Evolutionary conservation across 2,329 filamentous ascomycete species (phyloP).

Genomic region (Diaporthe velutina): DNA sequence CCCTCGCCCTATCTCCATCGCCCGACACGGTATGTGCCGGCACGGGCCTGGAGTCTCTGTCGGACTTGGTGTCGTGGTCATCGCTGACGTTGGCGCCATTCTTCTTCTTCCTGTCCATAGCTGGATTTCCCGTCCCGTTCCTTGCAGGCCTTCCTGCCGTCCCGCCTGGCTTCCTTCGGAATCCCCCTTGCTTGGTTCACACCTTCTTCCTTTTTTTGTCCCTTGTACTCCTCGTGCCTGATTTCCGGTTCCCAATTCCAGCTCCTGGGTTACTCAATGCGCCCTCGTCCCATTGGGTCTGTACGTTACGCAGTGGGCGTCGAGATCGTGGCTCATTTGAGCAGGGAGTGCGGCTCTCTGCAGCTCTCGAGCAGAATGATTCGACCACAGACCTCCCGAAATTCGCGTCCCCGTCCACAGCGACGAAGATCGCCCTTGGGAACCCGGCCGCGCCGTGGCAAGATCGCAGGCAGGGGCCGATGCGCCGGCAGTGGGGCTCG

Average conservation of each 20-base stretch:
- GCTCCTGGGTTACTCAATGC: slow-evolving; percentile 51
- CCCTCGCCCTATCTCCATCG: slow-evolving; percentile 31
- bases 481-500: slow-evolving; percentile 26
- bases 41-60: slow-evolving; percentile 52
- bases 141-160: slow-evolving; percentile 36
- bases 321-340: slow-evolving; percentile 57
- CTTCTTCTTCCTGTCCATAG: slow-evolving; percentile 49
- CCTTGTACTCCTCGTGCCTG: slow-evolving; percentile 44
- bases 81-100: slow-evolving; percentile 52
- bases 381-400: slow-evolving; percentile 47
- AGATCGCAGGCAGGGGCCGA: slow-evolving; percentile 10
- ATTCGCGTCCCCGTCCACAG: slow-evolving; percentile 26
- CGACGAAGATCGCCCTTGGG: slow-evolving; percentile 26
- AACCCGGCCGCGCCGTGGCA: slow-evolving; percentile 5
- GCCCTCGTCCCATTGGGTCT: slow-evolving; percentile 57
- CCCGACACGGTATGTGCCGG: slow-evolving; percentile 40
- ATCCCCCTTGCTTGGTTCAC: not conserved
- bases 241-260: slow-evolving; percentile 45
- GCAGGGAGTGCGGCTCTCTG: slow-evolving; percentile 56
- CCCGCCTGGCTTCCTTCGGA: slow-evolving; percentile 7
- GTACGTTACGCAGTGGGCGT: slow-evolving; percentile 58
- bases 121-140: slow-evolving; percentile 37
- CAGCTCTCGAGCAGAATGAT: slow-evolving; percentile 50
- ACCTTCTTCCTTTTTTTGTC: not conserved
- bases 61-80: slow-evolving; percentile 55